phyloP scores from a whole-genome alignment of 78 protist species.

The Dictyostelium purpureum region DNA sequence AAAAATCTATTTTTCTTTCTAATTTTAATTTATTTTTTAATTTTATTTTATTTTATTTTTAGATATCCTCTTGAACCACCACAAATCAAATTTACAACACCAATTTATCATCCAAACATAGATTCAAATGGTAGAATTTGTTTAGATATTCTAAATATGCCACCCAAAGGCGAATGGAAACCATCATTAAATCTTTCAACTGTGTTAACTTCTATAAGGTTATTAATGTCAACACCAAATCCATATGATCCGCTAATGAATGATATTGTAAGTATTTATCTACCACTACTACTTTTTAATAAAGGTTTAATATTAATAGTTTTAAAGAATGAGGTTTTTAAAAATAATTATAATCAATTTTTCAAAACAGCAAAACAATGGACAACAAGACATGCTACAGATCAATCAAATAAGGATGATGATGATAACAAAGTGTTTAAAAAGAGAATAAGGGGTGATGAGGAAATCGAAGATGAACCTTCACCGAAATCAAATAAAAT shows the following conservation, averaged over 20 bases:
- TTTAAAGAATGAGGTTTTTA: slow-evolving; percentile 41
- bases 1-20: background rate
- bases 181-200: slow-evolving; percentile 73
- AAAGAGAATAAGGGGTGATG: background rate
- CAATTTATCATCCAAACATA: slow-evolving; percentile 95
- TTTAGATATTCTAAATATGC: slow-evolving; percentile 86
- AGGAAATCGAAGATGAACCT: background rate
- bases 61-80: slow-evolving; percentile 96
- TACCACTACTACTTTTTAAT: background rate
- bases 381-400: slow-evolving; percentile 50
- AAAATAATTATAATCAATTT: slow-evolving; percentile 56
- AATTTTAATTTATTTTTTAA: background rate
- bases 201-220: slow-evolving; percentile 48
- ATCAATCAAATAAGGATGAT: background rate
- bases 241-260: slow-evolving; percentile 82
- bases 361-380: slow-evolving; percentile 34
- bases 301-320: background rate
- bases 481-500: background rate
- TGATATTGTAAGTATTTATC: slow-evolving; percentile 50
- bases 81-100: slow-evolving; percentile 86
- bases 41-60: too few relatives aligned
- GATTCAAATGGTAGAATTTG: slow-evolving; percentile 93
- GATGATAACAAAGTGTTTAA: background rate
- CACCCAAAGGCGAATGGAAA: slow-evolving; percentile 83
- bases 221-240: slow-evolving; percentile 84